phyloP scores from a whole-genome alignment of 352 stramenopile genomes.

The Plasmopara muralis region DNA sequence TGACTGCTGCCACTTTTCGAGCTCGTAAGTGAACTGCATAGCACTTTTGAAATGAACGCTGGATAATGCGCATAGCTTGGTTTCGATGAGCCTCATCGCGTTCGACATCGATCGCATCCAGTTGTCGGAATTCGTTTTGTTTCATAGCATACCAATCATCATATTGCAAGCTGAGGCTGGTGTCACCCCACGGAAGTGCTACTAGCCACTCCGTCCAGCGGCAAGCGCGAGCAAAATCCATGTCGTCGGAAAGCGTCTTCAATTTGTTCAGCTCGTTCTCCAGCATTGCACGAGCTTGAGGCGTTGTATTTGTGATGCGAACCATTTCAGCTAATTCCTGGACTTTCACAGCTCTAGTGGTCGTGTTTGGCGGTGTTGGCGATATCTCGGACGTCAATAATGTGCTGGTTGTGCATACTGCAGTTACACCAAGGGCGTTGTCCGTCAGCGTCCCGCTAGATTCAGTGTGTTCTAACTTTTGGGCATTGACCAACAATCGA shows the following conservation, averaged over 20 bases:
- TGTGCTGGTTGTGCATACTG: too few relatives aligned
- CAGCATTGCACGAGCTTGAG: conserved; percentile 27
- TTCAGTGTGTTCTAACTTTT: too few relatives aligned
- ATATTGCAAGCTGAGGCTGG: too few relatives aligned
- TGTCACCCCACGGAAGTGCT: too few relatives aligned
- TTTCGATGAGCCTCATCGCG: neutral
- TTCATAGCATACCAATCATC: too few relatives aligned
- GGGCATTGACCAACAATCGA: too few relatives aligned
- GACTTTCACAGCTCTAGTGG: neutral
- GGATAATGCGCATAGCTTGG: conserved; percentile 31
- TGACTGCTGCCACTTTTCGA: conserved; percentile 17
- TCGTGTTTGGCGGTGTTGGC: too few relatives aligned
- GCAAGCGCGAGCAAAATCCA: too few relatives aligned
- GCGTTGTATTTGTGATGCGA: conserved; percentile 10
- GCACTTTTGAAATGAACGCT: conserved; percentile 34
- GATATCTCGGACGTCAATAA: too few relatives aligned
- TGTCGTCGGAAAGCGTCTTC: conserved; percentile 9
- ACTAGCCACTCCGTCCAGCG: too few relatives aligned
- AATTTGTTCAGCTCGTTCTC: conserved; percentile 48
- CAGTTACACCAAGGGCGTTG: too few relatives aligned
- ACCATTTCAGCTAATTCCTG: conserved; percentile 23
- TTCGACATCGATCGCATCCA: conserved; percentile 33
- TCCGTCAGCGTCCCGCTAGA: too few relatives aligned
- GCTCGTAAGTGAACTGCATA: conserved; percentile 27
- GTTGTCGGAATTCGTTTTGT: neutral